These are phyloP conservation scores for Backusella parvicylindrica DNA, from an alignment of 192 early-diverging fungal species.

Conservation along the genomic window DNA sequence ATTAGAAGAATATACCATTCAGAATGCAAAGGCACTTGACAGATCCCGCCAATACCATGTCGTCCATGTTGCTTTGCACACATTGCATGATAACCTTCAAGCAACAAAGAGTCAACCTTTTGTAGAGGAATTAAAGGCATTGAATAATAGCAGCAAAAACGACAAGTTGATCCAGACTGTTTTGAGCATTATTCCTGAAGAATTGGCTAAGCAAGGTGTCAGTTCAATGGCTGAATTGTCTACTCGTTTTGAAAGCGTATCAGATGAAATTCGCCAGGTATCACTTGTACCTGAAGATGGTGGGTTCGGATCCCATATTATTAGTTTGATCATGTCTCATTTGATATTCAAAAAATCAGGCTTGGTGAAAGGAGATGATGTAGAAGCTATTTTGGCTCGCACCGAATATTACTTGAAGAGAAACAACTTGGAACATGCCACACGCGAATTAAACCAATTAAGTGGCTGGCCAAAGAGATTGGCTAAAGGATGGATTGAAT, in stretches of 20 bases:
- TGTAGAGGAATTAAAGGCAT: constrained; percentile 63
- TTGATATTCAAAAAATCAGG: constrained; percentile 86
- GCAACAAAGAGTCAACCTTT: constrained; percentile 56
- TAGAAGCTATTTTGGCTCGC: constrained; percentile 81
- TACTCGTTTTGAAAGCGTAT: constrained; percentile 67
- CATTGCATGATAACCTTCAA: constrained; percentile 55
- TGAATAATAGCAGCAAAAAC: constrained; percentile 50
- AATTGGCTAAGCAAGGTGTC: constrained; percentile 57
- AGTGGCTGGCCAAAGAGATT: constrained; percentile 87
- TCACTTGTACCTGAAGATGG: constrained; percentile 87
- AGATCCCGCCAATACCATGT: constrained; percentile 58
- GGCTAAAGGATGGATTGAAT: constrained; percentile 84
- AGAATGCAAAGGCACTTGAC: constrained; percentile 67
- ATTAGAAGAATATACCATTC: constrained; percentile 62
- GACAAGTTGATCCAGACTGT: constrained; percentile 61
- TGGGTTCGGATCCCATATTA: constrained; percentile 77
- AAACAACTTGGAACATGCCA: constrained; percentile 80
- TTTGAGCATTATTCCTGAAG: constrained; percentile 55
- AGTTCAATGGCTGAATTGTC: constrained; percentile 62
- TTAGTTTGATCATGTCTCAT: constrained; percentile 67
- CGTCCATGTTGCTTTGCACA: constrained; percentile 61
- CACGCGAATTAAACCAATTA: constrained; percentile 90
- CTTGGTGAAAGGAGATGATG: constrained; percentile 79
- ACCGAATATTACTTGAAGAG: constrained; percentile 68
- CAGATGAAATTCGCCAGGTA: constrained; percentile 66